A percentile compares a stretch with the other conserved stretches of the same genome.
Evolutionary conservation across 2,329 filamentous ascomycete species (phyloP).

Genomic region (Purpureocillium lavendulum): DNA sequence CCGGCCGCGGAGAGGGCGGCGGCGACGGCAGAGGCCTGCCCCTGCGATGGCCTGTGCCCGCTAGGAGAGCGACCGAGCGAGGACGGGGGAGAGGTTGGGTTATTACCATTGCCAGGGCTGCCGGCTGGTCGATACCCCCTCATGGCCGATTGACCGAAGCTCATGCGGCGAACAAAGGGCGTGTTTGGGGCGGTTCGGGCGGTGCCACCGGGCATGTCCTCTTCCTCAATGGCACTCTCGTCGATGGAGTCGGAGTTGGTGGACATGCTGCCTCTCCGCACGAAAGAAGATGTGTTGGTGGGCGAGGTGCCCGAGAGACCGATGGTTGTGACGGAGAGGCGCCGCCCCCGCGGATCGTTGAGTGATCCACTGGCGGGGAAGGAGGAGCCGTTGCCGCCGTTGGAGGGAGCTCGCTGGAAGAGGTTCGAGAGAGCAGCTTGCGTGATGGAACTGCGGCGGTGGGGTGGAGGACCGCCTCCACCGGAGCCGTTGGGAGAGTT

Average conservation of each 20-base stretch:
- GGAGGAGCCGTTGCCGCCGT: slow-evolving; percentile 30
- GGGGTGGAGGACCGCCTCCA: slow-evolving; percentile 31
- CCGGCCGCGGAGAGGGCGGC: slow-evolving; percentile 23
- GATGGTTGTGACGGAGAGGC: slow-evolving; percentile 66
- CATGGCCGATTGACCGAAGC: slow-evolving; percentile 76
- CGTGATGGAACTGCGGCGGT: slow-evolving; percentile 49
- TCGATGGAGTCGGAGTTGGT: slow-evolving; percentile 61
- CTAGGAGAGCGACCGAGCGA: slow-evolving; percentile 22
- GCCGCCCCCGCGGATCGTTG: slow-evolving; percentile 53
- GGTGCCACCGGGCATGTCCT: slow-evolving; percentile 42
- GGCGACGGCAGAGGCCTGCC: slow-evolving; percentile 20
- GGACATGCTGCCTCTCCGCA: slow-evolving; percentile 60
- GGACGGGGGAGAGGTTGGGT: slow-evolving; percentile 30
- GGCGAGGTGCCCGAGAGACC: slow-evolving; percentile 66
- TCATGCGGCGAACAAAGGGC: slow-evolving; percentile 77
- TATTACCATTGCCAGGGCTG: slow-evolving; percentile 59
- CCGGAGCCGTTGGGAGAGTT: slow-evolving; percentile 21
- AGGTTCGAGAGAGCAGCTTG: slow-evolving; percentile 49
- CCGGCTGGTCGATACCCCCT: slow-evolving; percentile 44
- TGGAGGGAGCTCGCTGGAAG: slow-evolving; percentile 49
- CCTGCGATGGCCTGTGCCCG: slow-evolving; percentile 20
- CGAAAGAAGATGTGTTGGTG: slow-evolving; percentile 41
- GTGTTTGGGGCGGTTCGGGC: slow-evolving; percentile 55
- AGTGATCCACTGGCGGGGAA: slow-evolving; percentile 35
- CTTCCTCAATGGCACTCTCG: slow-evolving; percentile 66